Evolutionary conservation across 2,329 filamentous ascomycete genomes (phyloP).

Genomic region (Arachnomyces sp.): DNA sequence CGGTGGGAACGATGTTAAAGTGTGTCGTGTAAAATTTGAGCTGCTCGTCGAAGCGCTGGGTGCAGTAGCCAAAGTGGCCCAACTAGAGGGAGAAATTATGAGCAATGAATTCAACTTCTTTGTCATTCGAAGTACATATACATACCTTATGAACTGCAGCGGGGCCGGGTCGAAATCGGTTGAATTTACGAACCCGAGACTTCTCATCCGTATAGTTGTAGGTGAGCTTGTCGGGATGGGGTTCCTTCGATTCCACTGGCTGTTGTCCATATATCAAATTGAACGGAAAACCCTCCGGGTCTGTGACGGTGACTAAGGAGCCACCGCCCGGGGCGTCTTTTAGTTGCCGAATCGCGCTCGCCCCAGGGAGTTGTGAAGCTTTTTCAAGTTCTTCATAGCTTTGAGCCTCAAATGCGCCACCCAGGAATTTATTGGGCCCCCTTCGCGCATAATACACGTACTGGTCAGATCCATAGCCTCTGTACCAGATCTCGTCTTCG

Average conservation of each 20-base stretch:
- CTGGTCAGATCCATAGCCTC: conserved; percentile 37
- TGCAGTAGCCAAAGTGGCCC: conserved; percentile 23
- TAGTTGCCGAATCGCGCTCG: conserved; percentile 24
- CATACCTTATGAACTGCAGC: conserved; percentile 26
- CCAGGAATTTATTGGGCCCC: conserved; percentile 36
- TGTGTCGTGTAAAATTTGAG: conserved; percentile 23
- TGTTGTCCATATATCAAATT: conserved; percentile 35
- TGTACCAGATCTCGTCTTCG: conserved; percentile 32
- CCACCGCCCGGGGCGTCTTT: conserved; percentile 34
- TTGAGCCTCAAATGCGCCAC: conserved; percentile 38
- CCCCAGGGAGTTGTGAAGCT: conserved; percentile 19
- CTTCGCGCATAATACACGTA: conserved; percentile 38
- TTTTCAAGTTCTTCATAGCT: conserved; percentile 35
- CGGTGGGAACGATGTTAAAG: conserved; percentile 26
- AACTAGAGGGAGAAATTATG: conserved; percentile 14
- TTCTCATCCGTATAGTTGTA: conserved; percentile 24
- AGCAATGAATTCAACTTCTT: background rate
- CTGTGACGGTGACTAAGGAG: conserved; percentile 28
- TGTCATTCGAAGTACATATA: background rate
- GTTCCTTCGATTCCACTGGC: conserved; percentile 14
- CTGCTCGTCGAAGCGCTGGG: conserved; percentile 17
- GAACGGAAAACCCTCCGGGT: conserved; percentile 35
- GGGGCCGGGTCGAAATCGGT: conserved; percentile 23
- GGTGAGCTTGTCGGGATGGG: conserved; percentile 16
- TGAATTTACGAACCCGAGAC: conserved; percentile 21